Percentiles rank a stretch among this genome's conserved stretches.
Conservation (phyloP, 2,329 filamentous ascomycete species). For the Coniochaeta ligniaria region DNA sequence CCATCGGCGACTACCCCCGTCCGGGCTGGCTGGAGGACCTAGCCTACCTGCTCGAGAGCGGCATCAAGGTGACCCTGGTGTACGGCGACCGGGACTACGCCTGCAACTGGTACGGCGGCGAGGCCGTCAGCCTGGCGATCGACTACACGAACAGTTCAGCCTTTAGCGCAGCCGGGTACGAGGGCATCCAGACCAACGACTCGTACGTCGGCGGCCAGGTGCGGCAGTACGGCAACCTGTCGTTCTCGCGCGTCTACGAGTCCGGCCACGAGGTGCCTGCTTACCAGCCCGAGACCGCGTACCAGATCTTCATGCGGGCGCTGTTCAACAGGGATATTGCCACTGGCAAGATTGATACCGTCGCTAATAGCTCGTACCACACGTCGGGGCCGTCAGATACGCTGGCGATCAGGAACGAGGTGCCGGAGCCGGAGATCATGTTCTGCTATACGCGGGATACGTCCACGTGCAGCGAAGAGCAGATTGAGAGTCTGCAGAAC, state of each 20-base stretch:
- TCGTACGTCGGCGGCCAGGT: slow-evolving; percentile 60
- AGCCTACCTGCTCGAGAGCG: slow-evolving; percentile 32
- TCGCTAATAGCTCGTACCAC: slow-evolving; percentile 32
- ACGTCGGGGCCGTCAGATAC: slow-evolving; percentile 20
- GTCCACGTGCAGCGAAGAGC: slow-evolving; percentile 47
- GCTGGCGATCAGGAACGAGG: slow-evolving; percentile 40
- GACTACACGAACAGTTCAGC: slow-evolving; percentile 26
- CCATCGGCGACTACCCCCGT: slow-evolving; percentile 38
- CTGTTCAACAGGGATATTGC: slow-evolving; percentile 42
- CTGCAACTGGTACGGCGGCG: slow-evolving; percentile 52
- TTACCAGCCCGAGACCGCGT: slow-evolving; percentile 41
- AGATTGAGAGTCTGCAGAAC: slow-evolving; percentile 41
- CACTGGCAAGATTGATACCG: slow-evolving; percentile 33
- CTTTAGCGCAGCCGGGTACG: slow-evolving; percentile 57
- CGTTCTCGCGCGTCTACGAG: slow-evolving; percentile 51
- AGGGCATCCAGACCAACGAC: slow-evolving; percentile 53
- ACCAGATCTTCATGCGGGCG: slow-evolving; percentile 44
- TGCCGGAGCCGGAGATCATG: slow-evolving; percentile 35
- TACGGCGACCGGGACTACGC: slow-evolving; percentile 42
- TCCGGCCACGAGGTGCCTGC: slow-evolving; percentile 49
- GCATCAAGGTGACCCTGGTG: slow-evolving; percentile 54
- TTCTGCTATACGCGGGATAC: slow-evolving; percentile 54
- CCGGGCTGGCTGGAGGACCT: slow-evolving; percentile 33
- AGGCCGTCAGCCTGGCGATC: slow-evolving; percentile 53
- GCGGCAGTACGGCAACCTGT: slow-evolving; percentile 61